Base-by-base conservation (phyloP, 805 yeast genomes). In the Teunomyces atbi region DNA sequence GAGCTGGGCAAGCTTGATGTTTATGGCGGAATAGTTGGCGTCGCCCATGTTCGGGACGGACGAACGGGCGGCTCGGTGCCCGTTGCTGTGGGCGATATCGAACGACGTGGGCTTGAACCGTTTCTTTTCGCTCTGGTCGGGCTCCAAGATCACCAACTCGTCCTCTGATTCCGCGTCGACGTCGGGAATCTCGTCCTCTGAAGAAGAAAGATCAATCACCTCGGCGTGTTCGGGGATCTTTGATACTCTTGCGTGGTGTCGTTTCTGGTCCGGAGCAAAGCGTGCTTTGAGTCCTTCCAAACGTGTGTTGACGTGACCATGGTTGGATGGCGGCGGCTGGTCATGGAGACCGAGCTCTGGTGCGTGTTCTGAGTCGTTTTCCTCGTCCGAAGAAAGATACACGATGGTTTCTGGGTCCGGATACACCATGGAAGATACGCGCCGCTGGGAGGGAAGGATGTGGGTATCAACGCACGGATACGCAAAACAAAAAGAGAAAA, bases 31-130 rank as follows among this genome's bases (percentile, higher is more conserved):
- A 11, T 34, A 42, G 21, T 42, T 33, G 15, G 32, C 27, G n/a
- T 48, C 46, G 5, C 40, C 20, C 26, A 48, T 44, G 33, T 50
- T 50, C 18, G 45, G 35, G 2, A 44, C 51, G 26, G 20, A 19
- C 5, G 5, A 3, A 5, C 5, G 20, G 20, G 20, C 20, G 20
- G 20, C 20, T 4, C 20, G 5, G 5, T 7, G 3, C 10, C 26
- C 10, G 26, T 23, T 23, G 26, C n/a, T n/a, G n/a, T n/a, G n/a
- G n/a, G n/a, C n/a, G 26, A 23, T 23, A n/a, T 44, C 46, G 19
- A 52, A 52, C 2, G 52, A 40, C 1, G 52, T 47, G 6, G 50
- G 50, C 27, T 52, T 52, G 47, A 52, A 52, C 5, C 45, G 44
- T 23, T 36, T 34, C 18, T 46, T 44, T 13, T 36, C 28, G 6